Evolutionary conservation across 2,329 filamentous ascomycete genomes (phyloP).

Genomic region (Cladosporium sp.): DNA sequence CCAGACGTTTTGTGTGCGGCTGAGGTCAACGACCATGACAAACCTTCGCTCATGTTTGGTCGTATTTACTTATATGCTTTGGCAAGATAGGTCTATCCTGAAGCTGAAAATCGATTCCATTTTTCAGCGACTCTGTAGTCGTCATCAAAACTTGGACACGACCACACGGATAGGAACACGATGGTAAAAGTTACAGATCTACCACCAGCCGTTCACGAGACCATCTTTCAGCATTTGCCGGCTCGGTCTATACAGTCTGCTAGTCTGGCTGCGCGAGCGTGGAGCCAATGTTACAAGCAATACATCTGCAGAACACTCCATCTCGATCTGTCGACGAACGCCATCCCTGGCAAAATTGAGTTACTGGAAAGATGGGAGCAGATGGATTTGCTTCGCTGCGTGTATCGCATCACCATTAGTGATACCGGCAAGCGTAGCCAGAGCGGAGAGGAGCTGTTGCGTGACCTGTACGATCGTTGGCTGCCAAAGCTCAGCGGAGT

Average conservation of each 20-base stretch:
- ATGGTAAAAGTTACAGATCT: constrained; percentile 3
- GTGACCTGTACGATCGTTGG: not conserved
- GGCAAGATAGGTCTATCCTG: not conserved
- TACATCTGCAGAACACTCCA: not conserved
- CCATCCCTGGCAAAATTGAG: not conserved
- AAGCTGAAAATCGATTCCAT: not conserved
- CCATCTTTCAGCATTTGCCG: not conserved
- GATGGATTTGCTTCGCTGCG: not conserved
- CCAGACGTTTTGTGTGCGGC: not conserved
- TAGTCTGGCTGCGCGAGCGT: not conserved
- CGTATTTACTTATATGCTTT: not conserved
- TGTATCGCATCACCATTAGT: not conserved
- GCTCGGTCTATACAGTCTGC: not conserved
- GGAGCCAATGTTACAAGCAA: constrained; percentile 5
- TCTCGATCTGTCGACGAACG: not conserved
- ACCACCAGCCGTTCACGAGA: not conserved
- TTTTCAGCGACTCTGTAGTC: not conserved
- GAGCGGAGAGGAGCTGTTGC: not conserved
- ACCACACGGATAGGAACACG: not conserved
- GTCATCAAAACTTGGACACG: not conserved
- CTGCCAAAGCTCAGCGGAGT: not conserved
- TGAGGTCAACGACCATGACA: not conserved
- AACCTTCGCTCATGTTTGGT: not conserved
- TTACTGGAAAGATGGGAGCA: not conserved
- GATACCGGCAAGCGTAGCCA: not conserved